phyloP scores from a whole-genome alignment of 2,329 filamentous ascomycete species.

The Microsporum canis region DNA sequence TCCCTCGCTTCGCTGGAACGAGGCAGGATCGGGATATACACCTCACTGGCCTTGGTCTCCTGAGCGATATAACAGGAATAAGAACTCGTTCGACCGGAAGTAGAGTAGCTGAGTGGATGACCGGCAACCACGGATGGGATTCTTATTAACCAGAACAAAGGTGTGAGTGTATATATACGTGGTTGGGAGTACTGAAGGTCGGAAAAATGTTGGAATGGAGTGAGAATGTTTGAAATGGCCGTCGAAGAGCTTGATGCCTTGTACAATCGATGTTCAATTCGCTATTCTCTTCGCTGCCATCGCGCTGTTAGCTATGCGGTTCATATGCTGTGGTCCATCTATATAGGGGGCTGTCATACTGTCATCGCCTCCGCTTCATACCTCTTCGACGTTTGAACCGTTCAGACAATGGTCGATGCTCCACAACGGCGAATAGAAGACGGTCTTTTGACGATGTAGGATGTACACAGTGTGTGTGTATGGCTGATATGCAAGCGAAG shows the following conservation, averaged over 20 bases:
- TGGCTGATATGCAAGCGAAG: no score
- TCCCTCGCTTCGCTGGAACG: not conserved
- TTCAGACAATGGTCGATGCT: not conserved
- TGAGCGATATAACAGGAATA: not conserved
- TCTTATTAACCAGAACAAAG: not conserved
- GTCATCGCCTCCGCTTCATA: constrained; percentile 2
- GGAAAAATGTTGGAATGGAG: no score
- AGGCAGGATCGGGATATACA: not conserved
- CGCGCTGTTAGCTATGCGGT: no score
- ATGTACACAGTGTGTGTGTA: no score
- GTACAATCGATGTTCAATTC: no score
- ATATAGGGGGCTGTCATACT: not conserved
- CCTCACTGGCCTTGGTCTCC: not conserved
- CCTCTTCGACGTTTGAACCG: not conserved
- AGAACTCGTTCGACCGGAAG: not conserved
- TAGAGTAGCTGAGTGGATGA: not conserved
- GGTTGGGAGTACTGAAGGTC: not conserved
- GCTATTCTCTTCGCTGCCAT: not conserved
- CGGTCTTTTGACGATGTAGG: no score
- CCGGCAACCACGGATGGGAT: not conserved
- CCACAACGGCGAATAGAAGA: not conserved
- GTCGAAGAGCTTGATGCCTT: no score
- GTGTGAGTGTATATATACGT: not conserved
- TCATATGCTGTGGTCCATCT: not conserved
- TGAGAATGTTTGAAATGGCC: no score